Evolutionary conservation across 495 filamentous ascomycete genomes (phyloP).

Genomic region (Lasiosphaeria ovina): DNA sequence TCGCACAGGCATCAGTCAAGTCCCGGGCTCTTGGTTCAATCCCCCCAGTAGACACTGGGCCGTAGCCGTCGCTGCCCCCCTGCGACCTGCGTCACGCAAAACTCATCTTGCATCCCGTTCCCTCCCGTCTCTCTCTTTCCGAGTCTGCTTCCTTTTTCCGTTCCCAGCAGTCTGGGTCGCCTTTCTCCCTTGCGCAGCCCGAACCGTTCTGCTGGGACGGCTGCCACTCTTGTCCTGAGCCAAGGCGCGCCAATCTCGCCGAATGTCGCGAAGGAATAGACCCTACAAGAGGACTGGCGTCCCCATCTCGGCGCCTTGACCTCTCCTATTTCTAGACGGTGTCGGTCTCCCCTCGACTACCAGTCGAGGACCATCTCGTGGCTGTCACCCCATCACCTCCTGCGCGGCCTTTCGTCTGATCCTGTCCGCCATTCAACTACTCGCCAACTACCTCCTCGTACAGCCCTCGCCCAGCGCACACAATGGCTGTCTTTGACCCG

Average conservation of each 20-base stretch:
- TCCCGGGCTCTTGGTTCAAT: background rate
- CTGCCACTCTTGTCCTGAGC: background rate
- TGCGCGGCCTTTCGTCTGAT: too few species aligned
- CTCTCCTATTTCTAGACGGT: too few species aligned
- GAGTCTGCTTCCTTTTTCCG: background rate
- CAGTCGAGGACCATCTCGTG: too few species aligned
- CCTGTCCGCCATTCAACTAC: too few species aligned
- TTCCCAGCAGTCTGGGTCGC: conserved; percentile 1
- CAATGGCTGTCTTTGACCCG: conserved; percentile 18
- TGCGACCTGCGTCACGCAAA: background rate
- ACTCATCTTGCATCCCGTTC: background rate
- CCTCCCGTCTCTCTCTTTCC: background rate
- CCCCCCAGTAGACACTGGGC: background rate
- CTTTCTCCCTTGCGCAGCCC: background rate
- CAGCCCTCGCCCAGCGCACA: background rate
- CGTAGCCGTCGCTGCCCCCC: background rate
- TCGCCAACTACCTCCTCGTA: too few species aligned
- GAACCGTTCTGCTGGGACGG: conserved; percentile 1
- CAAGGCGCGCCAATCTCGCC: too few species aligned
- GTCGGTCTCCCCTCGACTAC: too few species aligned
- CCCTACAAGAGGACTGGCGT: conserved; percentile 6
- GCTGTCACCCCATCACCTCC: too few species aligned
- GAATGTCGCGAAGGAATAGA: background rate
- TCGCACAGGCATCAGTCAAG: too few species aligned
- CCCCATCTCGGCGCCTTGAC: background rate